Percentiles rank a stretch among this genome's conserved stretches.
Conservation (phyloP, 73 alveolate genomes). For the Stentor coeruleus region DNA sequence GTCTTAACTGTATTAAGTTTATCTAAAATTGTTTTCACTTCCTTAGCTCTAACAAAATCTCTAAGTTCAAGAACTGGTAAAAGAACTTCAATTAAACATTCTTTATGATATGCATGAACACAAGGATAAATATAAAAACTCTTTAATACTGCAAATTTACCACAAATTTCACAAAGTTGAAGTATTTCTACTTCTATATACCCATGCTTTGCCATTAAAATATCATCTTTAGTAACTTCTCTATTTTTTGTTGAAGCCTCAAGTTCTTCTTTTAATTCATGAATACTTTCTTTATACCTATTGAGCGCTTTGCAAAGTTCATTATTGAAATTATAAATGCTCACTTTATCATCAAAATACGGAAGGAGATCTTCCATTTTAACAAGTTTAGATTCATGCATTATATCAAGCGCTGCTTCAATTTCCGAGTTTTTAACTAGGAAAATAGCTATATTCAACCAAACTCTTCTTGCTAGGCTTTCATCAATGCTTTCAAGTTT, state of each 20-base stretch:
- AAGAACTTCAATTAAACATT: neutral
- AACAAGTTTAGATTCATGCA: conserved; percentile 75
- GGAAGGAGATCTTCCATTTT: conserved; percentile 96
- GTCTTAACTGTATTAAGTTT: neutral
- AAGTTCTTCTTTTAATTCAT: conserved; percentile 79
- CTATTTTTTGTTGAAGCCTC: conserved; percentile 80
- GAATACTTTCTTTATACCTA: conserved; percentile 85
- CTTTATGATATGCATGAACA: conserved; percentile 89
- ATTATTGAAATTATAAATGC: conserved; percentile 87
- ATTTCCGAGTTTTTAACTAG: conserved; percentile 50
- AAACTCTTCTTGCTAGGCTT: conserved; percentile 79
- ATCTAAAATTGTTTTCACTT: neutral
- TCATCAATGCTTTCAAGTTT: conserved; percentile 77
- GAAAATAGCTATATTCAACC: conserved; percentile 89
- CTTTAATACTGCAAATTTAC: conserved; percentile 47
- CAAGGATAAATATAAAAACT: conserved; percentile 88
- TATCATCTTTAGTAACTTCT: conserved; percentile 82
- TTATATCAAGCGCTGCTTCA: conserved; percentile 74
- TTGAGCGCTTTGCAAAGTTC: conserved; percentile 90
- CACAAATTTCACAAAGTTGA: conserved; percentile 76
- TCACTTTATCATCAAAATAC: conserved; percentile 84
- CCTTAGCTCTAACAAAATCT: conserved; percentile 23
- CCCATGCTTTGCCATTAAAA: conserved; percentile 82
- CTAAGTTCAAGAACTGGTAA: conserved; percentile 1
- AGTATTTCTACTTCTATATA: conserved; percentile 70